Evolutionary conservation across 1,139 yeast species (phyloP).

Genomic region (Candida tetrigidarum): DNA sequence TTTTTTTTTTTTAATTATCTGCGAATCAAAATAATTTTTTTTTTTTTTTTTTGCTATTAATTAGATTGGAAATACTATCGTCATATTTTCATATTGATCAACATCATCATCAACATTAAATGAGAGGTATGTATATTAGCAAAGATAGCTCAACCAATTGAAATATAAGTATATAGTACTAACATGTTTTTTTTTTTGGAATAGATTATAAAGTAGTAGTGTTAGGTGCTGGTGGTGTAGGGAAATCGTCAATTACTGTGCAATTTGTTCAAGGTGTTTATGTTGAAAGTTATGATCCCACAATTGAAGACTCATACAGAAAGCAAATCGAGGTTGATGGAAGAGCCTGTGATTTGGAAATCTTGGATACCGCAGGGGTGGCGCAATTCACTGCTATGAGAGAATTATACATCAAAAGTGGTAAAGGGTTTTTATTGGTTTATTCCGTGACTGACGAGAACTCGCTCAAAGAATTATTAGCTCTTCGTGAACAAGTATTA

Average conservation of each 20-base stretch:
- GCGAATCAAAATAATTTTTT: too few species aligned
- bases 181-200: constrained; percentile 9
- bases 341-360: constrained; percentile 82
- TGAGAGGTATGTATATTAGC: constrained; percentile 16
- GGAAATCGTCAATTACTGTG: constrained; percentile 54
- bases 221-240: constrained; percentile 58
- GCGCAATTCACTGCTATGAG: constrained; percentile 61
- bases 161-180: constrained; percentile 8
- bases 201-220: constrained; percentile 51
- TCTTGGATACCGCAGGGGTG: constrained; percentile 56
- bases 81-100: too few species aligned
- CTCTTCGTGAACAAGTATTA: constrained; percentile 85
- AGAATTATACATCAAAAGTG: constrained; percentile 80
- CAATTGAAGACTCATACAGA: constrained; percentile 76
- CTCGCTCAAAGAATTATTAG: constrained; percentile 79
- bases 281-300: constrained; percentile 55
- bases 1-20: too few species aligned
- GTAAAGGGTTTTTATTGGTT: constrained; percentile 84
- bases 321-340: constrained; percentile 93
- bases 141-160: background rate
- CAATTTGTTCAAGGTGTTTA: constrained; percentile 57
- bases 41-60: too few species aligned
- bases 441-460: constrained; percentile 89
- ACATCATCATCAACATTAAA: constrained; percentile 3
- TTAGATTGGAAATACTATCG: too few species aligned